A percentile compares a stretch with the other conserved stretches of the same genome.
Conservation (phyloP, 2,329 filamentous ascomycete species). For the Diaporthe ilicicola region DNA sequence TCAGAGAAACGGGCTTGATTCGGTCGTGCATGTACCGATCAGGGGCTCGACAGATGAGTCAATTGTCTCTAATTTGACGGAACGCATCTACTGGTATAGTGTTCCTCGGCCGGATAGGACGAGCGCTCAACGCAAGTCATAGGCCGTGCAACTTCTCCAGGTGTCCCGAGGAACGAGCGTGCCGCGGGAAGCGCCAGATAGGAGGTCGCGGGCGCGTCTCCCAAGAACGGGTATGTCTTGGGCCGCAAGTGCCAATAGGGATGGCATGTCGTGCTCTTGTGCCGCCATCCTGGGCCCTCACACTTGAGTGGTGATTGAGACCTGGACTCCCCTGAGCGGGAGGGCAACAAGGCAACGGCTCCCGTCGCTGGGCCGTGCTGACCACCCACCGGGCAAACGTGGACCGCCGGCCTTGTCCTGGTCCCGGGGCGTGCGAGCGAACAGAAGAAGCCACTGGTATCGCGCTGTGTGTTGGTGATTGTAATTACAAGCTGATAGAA, state of each 20-base stretch:
- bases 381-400: constrained; percentile 27
- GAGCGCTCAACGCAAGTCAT: neutral
- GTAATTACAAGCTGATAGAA: neutral
- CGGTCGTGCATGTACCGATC: neutral
- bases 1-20: neutral
- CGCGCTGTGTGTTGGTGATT: neutral
- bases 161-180: neutral
- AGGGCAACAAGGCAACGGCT: constrained; percentile 24
- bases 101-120: neutral
- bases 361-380: constrained; percentile 25
- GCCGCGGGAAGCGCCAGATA: constrained; percentile 27
- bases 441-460: too few relatives aligned
- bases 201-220: neutral
- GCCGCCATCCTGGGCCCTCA: constrained; percentile 14
- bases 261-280: neutral
- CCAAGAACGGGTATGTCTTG: neutral
- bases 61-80: neutral
- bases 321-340: neutral
- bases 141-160: constrained; percentile 10
- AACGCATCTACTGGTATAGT: neutral
- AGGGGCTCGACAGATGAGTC: constrained; percentile 11
- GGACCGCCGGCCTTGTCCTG: constrained; percentile 33
- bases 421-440: constrained; percentile 4
- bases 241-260: neutral
- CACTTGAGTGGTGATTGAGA: constrained; percentile 19